phyloP scores from a whole-genome alignment of 2,329 filamentous ascomycete genomes.

The Decorospora gaudefroyi region DNA sequence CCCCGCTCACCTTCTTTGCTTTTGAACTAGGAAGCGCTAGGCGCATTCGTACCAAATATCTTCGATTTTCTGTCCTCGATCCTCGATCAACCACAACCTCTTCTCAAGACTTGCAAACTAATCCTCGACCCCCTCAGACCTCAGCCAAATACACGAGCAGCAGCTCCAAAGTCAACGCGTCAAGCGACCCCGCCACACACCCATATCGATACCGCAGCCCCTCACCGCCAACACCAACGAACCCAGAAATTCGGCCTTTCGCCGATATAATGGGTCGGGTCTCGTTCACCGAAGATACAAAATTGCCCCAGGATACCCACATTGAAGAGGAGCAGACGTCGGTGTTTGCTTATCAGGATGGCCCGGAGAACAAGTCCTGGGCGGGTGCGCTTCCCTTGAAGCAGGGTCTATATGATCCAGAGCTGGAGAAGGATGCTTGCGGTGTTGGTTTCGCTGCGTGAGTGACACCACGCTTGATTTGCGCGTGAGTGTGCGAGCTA shows the following conservation, averaged over 20 bases:
- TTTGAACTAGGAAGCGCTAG: slow-evolving; percentile 23
- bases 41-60: slow-evolving; percentile 7
- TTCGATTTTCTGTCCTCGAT: neutral
- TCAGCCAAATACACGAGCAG: slow-evolving; percentile 28
- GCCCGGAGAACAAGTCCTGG: slow-evolving; percentile 84
- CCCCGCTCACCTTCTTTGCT: slow-evolving; percentile 22
- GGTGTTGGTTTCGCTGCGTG: slow-evolving; percentile 99
- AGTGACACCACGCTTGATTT: slow-evolving; percentile 45
- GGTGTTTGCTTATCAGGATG: slow-evolving; percentile 82
- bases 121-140: slow-evolving; percentile 19
- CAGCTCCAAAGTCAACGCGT: slow-evolving; percentile 30
- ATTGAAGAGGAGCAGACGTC: slow-evolving; percentile 64
- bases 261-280: slow-evolving; percentile 61
- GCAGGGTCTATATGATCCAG: slow-evolving; percentile 97
- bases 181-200: slow-evolving; percentile 31
- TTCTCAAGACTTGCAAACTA: slow-evolving; percentile 16
- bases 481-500: slow-evolving; percentile 22
- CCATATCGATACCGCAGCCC: slow-evolving; percentile 28
- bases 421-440: slow-evolving; percentile 97
- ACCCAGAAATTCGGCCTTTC: slow-evolving; percentile 51
- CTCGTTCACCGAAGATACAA: slow-evolving; percentile 57
- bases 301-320: slow-evolving; percentile 51
- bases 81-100: neutral
- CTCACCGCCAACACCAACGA: slow-evolving; percentile 24
- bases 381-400: slow-evolving; percentile 93